Evolutionary conservation across 305 asterid species (phyloP), one percentile per base, ranked within the genome.

Genomic region (Nicotiana rustica): DNA sequence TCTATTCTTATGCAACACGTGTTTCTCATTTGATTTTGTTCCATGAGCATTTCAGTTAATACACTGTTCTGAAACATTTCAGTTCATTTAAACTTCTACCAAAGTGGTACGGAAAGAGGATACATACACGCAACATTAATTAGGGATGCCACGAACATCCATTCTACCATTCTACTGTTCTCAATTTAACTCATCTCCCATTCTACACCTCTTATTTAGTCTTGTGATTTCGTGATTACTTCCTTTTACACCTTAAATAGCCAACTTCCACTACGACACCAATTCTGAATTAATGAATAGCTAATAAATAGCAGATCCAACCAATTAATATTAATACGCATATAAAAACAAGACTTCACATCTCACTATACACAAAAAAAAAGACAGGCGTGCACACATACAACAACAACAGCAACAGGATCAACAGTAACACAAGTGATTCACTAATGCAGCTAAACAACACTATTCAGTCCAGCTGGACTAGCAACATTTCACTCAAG

Each of bases 381-480:
- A 4, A 4, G 0, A 4, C 36, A 25, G 36, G 1, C n/a, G 38
- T 7, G 3, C 44, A 14, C 62, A 6, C 62, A 13, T 17, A 13
- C 49, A 8, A 8, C 12, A 3, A 33, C 35, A 33, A 69, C 77
- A 70, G 47, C 62, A 73, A 25, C 25, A 73, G 44, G 62, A 73
- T 25, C 79, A 17, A 25, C 44, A 7, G 79, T 0, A 73, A 73
- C 64, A 73, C 64, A 21, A 13, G 21, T 3, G 8, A 73, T 73
- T 25, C 62, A 55, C 80, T 29, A 31, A 31, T 15, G 17, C 49
- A 76, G n/a, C 12, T 76, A 55, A 52, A 76, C n/a, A 55, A n/a
- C 49, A 55, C 80, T 15, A n/a, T 31, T 10, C 80, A 55, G 29
- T n/a, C 49, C 80, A 75, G 49, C 67, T 31, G 55, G 31, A 76